Evolutionary conservation across 768 basidiomycete genomes (phyloP).

Genomic region (Collybiopsis luxurians): DNA sequence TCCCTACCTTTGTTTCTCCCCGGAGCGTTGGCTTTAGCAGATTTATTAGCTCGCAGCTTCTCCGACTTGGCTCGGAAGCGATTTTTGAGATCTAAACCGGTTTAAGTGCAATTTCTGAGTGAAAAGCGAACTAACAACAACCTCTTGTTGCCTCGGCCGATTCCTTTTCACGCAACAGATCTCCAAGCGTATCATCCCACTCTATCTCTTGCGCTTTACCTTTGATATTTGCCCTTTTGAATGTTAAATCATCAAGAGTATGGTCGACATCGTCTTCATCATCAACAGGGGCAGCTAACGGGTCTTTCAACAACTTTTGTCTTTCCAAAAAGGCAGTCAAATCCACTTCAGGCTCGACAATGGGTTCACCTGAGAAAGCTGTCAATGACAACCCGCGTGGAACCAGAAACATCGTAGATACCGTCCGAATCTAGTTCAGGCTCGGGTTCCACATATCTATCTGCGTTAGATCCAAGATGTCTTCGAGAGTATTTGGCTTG

Average conservation of each 20-base stretch:
- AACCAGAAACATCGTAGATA: slow-evolving; percentile 21
- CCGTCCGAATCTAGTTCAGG: slow-evolving; percentile 73
- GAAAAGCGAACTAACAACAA: slow-evolving; percentile 19
- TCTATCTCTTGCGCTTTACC: slow-evolving; percentile 61
- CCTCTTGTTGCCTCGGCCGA: slow-evolving; percentile 77
- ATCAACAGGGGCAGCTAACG: slow-evolving; percentile 19
- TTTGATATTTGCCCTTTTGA: slow-evolving; percentile 34
- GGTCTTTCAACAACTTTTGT: slow-evolving; percentile 48
- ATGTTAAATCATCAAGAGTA: slow-evolving; percentile 39
- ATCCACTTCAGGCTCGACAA: slow-evolving; percentile 72
- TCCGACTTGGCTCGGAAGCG: slow-evolving; percentile 57
- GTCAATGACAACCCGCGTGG: background rate
- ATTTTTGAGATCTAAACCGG: slow-evolving; percentile 49
- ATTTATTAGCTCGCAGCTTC: slow-evolving; percentile 38
- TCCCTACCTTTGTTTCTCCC: slow-evolving; percentile 36
- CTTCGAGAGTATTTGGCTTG: slow-evolving; percentile 53
- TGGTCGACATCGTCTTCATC: slow-evolving; percentile 59
- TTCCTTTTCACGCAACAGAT: slow-evolving; percentile 65
- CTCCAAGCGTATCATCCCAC: slow-evolving; percentile 68
- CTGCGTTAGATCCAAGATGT: slow-evolving; percentile 64
- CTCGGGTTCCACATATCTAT: slow-evolving; percentile 71
- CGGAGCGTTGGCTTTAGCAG: slow-evolving; percentile 19
- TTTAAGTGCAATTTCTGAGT: background rate
- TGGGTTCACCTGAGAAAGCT: slow-evolving; percentile 54
- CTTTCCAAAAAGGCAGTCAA: slow-evolving; percentile 62